These are phyloP conservation scores for Trametes coccinea DNA, from an alignment of 768 basidiomycete genomes.

Conservation along the genomic window DNA sequence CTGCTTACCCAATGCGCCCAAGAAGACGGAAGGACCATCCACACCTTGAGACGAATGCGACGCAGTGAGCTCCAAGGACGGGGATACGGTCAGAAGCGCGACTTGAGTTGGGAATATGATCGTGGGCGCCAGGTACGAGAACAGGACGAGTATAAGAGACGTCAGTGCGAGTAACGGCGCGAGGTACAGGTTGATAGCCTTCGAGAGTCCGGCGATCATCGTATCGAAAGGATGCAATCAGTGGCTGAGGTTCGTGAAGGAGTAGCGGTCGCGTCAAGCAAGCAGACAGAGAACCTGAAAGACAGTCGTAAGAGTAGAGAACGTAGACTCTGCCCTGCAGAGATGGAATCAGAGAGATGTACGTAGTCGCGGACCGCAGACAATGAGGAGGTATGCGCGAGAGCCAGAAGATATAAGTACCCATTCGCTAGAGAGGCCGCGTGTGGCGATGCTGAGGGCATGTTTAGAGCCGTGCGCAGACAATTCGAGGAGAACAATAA, in stretches of 20 bases:
- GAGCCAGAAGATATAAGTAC: slow-evolving; percentile 17
- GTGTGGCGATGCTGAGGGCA: not conserved
- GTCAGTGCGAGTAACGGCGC: slow-evolving; percentile 67
- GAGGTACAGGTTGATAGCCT: slow-evolving; percentile 65
- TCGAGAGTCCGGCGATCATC: slow-evolving; percentile 75
- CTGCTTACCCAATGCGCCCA: slow-evolving; percentile 64
- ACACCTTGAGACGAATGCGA: slow-evolving; percentile 32
- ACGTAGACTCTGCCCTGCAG: slow-evolving; percentile 22
- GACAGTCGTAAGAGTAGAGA: slow-evolving; percentile 1
- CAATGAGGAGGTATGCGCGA: slow-evolving; percentile 6
- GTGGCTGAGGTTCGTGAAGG: not conserved
- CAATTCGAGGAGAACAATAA: slow-evolving; percentile 20
- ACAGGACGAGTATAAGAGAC: slow-evolving; percentile 61
- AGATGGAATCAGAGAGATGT: slow-evolving; percentile 9
- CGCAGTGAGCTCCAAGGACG: slow-evolving; percentile 47
- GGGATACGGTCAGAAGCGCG: slow-evolving; percentile 62
- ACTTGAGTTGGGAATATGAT: slow-evolving; percentile 61
- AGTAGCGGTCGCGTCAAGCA: slow-evolving; percentile 1
- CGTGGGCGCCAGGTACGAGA: slow-evolving; percentile 69
- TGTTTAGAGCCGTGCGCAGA: not conserved
- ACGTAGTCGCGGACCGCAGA: slow-evolving; percentile 2
- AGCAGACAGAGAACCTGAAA: not conserved
- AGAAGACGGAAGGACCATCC: slow-evolving; percentile 69
- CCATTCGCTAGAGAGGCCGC: not conserved
- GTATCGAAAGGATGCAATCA: slow-evolving; percentile 15